Evolutionary conservation across 2,329 filamentous ascomycete species (phyloP).

Genomic region (Colletotrichum liaoningense): DNA sequence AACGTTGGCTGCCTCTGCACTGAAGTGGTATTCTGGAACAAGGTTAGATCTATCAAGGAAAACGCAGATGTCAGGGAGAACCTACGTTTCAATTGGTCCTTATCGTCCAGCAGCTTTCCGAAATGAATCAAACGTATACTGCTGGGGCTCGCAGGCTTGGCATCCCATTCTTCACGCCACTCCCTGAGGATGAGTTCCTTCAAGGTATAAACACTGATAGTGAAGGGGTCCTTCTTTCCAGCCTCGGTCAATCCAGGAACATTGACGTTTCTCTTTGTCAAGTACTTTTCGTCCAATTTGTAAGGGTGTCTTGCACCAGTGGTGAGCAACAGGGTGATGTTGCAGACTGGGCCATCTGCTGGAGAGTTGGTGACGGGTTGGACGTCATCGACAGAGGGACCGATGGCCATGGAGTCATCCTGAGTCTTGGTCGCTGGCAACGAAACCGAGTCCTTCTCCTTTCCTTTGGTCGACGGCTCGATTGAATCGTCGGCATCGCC

Average conservation of each 20-base stretch:
- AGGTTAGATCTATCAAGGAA: constrained; percentile 15
- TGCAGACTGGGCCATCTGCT: constrained; percentile 61
- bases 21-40: constrained; percentile 80
- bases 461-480: constrained; percentile 44
- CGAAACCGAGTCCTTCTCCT: constrained; percentile 45
- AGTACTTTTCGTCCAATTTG: constrained; percentile 87
- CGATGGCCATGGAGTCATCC: constrained; percentile 55
- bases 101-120: constrained; percentile 91
- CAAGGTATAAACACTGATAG: constrained; percentile 91
- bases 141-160: constrained; percentile 85
- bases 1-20: constrained; percentile 79
- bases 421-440: constrained; percentile 45
- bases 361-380: constrained; percentile 46
- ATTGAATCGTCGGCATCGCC: constrained; percentile 31
- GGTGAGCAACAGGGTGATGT: constrained; percentile 86
- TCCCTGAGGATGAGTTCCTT: constrained; percentile 95
- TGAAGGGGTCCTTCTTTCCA: constrained; percentile 80
- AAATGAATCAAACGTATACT: constrained; percentile 93
- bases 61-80: constrained; percentile 33
- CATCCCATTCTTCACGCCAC: constrained; percentile 93
- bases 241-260: constrained; percentile 73
- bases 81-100: constrained; percentile 84
- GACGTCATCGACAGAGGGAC: constrained; percentile 56
- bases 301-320: constrained; percentile 89
- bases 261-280: constrained; percentile 82